A percentile compares a stretch with the other conserved stretches of the same genome.
Evolutionary conservation across 352 stramenopile genomes (phyloP).

Genomic region (Globisporangium mamillatum): DNA sequence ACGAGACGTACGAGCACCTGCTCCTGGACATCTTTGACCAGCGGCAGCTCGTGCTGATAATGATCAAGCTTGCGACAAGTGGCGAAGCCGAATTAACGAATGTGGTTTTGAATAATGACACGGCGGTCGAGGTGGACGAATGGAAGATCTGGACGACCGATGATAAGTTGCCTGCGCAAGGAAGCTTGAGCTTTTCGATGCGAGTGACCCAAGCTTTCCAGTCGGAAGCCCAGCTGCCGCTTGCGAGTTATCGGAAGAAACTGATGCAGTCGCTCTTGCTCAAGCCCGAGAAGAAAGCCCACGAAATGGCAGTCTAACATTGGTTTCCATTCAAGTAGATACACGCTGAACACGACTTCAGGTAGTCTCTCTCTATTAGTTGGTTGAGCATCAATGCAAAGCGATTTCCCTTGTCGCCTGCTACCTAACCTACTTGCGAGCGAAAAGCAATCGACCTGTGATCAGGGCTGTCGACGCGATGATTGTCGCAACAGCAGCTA

Average conservation of each 20-base stretch:
- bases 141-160: slow-evolving; percentile 58
- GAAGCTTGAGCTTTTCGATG: slow-evolving; percentile 48
- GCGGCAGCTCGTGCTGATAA: slow-evolving; percentile 48
- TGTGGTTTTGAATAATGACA: slow-evolving; percentile 43
- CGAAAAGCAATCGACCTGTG: slow-evolving; percentile 38
- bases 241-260: slow-evolving; percentile 52
- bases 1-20: slow-evolving; percentile 49
- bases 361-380: background rate
- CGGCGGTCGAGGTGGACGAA: slow-evolving; percentile 33
- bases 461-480: slow-evolving; percentile 52
- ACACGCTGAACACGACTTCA: background rate
- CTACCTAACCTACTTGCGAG: slow-evolving; percentile 27
- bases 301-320: slow-evolving; percentile 26
- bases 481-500: slow-evolving; percentile 45
- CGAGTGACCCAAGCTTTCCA: slow-evolving; percentile 34
- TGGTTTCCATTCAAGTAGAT: background rate
- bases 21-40: slow-evolving; percentile 51
- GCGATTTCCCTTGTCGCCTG: background rate
- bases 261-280: slow-evolving; percentile 55
- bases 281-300: slow-evolving; percentile 50
- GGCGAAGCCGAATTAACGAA: slow-evolving; percentile 50
- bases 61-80: slow-evolving; percentile 45
- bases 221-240: slow-evolving; percentile 47
- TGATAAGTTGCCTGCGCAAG: slow-evolving; percentile 48
- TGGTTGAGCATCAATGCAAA: background rate